Base-by-base conservation (phyloP, 2,329 filamentous ascomycete genomes). In the Ceratocystis eucalypticola region DNA sequence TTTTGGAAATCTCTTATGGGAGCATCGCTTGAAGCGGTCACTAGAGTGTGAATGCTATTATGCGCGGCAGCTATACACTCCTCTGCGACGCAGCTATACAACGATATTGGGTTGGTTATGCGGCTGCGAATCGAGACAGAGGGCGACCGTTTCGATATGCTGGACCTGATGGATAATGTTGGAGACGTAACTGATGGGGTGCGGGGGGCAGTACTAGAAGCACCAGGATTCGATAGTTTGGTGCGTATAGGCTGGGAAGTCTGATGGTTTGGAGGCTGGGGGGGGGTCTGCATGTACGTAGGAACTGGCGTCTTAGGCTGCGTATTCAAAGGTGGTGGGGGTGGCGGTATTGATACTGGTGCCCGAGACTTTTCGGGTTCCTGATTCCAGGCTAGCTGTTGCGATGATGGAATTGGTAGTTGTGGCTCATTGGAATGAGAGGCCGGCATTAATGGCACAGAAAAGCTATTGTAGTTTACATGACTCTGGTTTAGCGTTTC, bases 21-120 rank as follows among this genome's bases (percentile, higher is more conserved):
- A 0, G 76, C 74, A 65, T 81, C 75, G 65, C 82, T 78, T 1
- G 80, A 77, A 20, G 76, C 75, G 20, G 82, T 80, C 1, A 84
- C 74, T 1, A 80, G 80, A 67, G 84, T 79, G 1, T 75, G 74
- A 17, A 70, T 67, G 48, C 48, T 69, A 2, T 53, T 67, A 68
- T 86, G 83, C 17, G 89, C 89, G 65, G 84, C 85, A 30, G 77
- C 77, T 64, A 92, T 84, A 71, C 88, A 91, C 70, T 93, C 88
- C 71, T 93, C 88, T 1, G 88, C 88, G 15, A 91, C 79, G n/a
- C 82, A 82, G 6, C 90, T 78, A 67, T 92, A 78, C 7, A 91
- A 76, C 1, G 85, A 77, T 2, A 82, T 77, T 0, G 80, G 80
- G 66, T 84, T 82, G 7, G 79, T 73, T 7, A 79, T 77, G 3